Evolutionary conservation across 192 early-diverging fungal genomes (phyloP).

Genomic region (Gaertneriomyces semiglobifer): DNA sequence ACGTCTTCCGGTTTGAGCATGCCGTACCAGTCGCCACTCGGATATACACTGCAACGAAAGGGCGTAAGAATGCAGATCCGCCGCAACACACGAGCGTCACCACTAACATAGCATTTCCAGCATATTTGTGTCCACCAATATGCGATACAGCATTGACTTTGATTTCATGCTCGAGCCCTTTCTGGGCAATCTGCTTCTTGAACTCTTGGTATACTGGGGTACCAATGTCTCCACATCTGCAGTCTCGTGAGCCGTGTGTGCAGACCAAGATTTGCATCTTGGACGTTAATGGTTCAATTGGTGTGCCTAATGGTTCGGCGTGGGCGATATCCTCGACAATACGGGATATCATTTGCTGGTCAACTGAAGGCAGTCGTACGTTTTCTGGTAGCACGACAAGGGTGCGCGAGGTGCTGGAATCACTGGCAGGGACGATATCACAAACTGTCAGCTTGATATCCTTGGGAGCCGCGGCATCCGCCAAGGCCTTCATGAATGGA

Average conservation of each 20-base stretch:
- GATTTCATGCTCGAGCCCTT: constrained; percentile 19
- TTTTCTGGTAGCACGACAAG: constrained; percentile 20
- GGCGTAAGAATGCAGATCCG: not conserved
- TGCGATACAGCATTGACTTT: constrained; percentile 47
- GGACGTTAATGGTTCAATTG: not conserved
- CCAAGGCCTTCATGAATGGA: constrained; percentile 4
- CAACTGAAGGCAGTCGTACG: constrained; percentile 14
- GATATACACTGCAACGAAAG: constrained; percentile 35
- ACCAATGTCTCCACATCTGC: constrained; percentile 47
- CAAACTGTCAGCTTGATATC: not conserved
- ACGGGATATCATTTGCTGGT: not conserved
- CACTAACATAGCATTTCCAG: constrained; percentile 51
- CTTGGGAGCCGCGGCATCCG: not conserved
- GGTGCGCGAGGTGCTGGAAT: not conserved
- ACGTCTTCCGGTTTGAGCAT: constrained; percentile 39
- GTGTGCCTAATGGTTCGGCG: not conserved
- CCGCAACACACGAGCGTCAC: not conserved
- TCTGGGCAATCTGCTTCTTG: constrained; percentile 37
- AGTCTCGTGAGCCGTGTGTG: constrained; percentile 46
- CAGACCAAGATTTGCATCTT: constrained; percentile 33
- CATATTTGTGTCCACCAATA: constrained; percentile 58
- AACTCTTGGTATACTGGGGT: constrained; percentile 35
- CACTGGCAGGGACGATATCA: not conserved
- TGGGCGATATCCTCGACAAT: constrained; percentile 2
- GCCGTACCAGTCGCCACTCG: constrained; percentile 58